A percentile compares a stretch with the other conserved stretches of the same genome.
These are phyloP conservation scores for Boletus rubropictus DNA, from an alignment of 768 basidiomycete species.

Conservation along the genomic window DNA sequence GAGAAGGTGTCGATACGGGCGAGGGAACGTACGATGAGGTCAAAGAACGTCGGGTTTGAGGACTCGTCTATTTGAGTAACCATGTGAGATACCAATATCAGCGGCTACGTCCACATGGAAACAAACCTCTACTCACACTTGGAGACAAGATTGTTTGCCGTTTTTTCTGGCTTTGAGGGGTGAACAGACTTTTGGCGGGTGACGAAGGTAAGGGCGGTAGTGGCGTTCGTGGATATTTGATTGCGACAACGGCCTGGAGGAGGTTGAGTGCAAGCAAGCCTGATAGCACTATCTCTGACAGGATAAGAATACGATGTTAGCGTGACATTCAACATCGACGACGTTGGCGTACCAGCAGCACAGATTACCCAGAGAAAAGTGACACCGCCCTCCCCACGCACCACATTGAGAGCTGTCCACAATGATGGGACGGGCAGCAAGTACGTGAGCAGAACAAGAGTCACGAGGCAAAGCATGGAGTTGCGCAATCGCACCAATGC, in stretches of 20 bases:
- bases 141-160: constrained; percentile 23
- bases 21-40: constrained; percentile 27
- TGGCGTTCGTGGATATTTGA: constrained; percentile 32
- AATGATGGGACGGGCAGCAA: constrained; percentile 35
- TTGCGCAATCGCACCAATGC: constrained; percentile 37
- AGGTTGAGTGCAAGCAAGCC: constrained; percentile 31
- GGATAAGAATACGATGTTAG: not conserved
- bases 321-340: not conserved
- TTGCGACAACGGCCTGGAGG: constrained; percentile 32
- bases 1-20: constrained; percentile 30
- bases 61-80: constrained; percentile 15
- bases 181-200: constrained; percentile 19
- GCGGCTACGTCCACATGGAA: not conserved
- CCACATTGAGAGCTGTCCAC: constrained; percentile 32
- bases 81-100: not conserved
- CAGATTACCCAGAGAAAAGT: constrained; percentile 22
- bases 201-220: constrained; percentile 24
- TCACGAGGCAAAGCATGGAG: constrained; percentile 31
- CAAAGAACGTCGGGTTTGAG: constrained; percentile 27
- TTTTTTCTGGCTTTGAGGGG: constrained; percentile 26
- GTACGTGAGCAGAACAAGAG: constrained; percentile 32
- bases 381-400: constrained; percentile 16
- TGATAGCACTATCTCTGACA: constrained; percentile 28
- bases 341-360: constrained; percentile 25
- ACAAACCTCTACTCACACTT: constrained; percentile 9